Conservation (phyloP, 306 rosid species). For the Albizia julibrissin region DNA sequence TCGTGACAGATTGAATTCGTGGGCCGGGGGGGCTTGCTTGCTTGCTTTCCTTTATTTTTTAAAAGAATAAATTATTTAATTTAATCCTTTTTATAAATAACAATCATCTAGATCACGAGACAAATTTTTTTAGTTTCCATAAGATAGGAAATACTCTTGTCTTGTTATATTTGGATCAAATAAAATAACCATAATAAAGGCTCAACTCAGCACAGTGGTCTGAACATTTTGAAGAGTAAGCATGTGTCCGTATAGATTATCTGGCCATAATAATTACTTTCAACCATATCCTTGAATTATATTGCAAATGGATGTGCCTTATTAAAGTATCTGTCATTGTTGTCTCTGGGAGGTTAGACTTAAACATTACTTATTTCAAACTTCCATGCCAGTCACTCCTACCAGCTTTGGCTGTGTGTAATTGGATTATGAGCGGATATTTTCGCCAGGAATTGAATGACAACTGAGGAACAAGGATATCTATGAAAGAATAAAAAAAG, state of each 20-base stretch:
- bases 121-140: not conserved
- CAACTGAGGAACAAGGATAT: not conserved
- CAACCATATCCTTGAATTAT: not conserved
- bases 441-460: no score
- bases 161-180: not conserved
- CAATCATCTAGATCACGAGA: no score
- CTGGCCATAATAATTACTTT: not conserved
- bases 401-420: not conserved
- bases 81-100: no score
- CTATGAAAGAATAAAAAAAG: not conserved
- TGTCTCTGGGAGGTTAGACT: constrained; percentile 23
- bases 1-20: no score
- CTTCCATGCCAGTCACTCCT: not conserved
- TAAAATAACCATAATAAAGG: not conserved
- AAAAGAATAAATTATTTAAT: no score
- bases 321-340: constrained; percentile 1
- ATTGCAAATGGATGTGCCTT: not conserved
- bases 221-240: not conserved
- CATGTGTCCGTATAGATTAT: not conserved
- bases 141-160: not conserved
- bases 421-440: not conserved
- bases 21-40: no score
- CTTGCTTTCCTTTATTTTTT: no score
- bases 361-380: not conserved
- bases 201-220: not conserved